Base-by-base conservation (phyloP, 2,329 filamentous ascomycete genomes). In the Mollisia scopiformis region DNA sequence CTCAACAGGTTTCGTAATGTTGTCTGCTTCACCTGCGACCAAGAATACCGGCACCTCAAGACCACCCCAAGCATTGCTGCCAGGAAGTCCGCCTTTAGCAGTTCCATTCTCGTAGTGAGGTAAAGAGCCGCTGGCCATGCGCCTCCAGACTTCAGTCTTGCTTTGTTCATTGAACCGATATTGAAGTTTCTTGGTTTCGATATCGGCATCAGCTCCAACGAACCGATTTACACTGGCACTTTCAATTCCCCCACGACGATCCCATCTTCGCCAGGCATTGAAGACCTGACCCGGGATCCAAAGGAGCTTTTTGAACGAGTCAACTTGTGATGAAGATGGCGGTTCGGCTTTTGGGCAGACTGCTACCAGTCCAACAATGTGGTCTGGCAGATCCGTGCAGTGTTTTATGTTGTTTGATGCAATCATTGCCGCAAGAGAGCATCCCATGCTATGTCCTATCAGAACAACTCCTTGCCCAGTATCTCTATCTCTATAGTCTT, bases 401-500 rank as follows among this genome's bases (percentile, higher is more conserved):
- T 87, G 78, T 1, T 82, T 75, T 1, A 82, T 85, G 63, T 72
- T 68, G 75, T 79, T 62, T 63, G 77, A 67, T 10, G 92, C 88
- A 55, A 98, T 79, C 16, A 89, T 78, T 27, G 91, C 88, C 6
- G 89, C 86, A 21, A 97, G 79, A 2, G 90, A 90, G 61, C 90
- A 93, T 6, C 95, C 95, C 85, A 97, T 90, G 73, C 92, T 97
- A 72, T 99, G 95, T 1, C 89, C 92, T 61, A 98, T 85, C 30
- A 97, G 75, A 21, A 97, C 83, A 14, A 97, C 84, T 3, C 87
- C 84, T 74, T 97, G 93, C 1, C 79, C 80, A 19, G 81, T 78
- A 35, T 85, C 80, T 46, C 82, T 83, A 66, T 91, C 87, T 41
- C 89, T 85, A 71, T 94, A 85, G 49, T 87, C 82, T 39, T 92